These are phyloP conservation scores for Leccinum subgranulosum DNA, from an alignment of 768 basidiomycete species.

Conservation along the genomic window DNA sequence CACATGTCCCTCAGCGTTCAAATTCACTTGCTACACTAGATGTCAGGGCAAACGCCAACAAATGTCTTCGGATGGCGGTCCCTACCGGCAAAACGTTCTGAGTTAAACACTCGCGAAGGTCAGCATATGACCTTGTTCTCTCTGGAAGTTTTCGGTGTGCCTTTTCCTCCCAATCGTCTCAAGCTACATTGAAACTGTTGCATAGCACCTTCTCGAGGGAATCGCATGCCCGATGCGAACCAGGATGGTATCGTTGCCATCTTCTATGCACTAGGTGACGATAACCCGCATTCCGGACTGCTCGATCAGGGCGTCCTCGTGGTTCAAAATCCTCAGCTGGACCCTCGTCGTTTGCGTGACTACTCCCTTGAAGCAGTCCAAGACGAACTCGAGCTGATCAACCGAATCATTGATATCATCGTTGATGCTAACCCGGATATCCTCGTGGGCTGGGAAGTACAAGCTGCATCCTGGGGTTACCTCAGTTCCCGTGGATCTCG, in stretches of 20 bases:
- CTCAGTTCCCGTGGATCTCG: constrained; percentile 60
- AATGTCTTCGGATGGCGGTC: constrained; percentile 68
- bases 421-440: constrained; percentile 86
- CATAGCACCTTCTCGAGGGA: constrained; percentile 57
- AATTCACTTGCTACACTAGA: constrained; percentile 33
- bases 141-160: constrained; percentile 81
- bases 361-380: constrained; percentile 51
- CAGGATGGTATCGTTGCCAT: constrained; percentile 55
- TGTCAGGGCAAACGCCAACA: constrained; percentile 74
- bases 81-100: constrained; percentile 43
- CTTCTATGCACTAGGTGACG: constrained; percentile 68
- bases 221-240: constrained; percentile 62
- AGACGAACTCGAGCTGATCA: constrained; percentile 78
- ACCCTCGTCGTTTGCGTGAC: constrained; percentile 41
- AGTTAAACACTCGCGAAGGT: constrained; percentile 49
- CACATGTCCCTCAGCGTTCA: neutral
- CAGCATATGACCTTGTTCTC: constrained; percentile 78
- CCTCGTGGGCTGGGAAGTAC: constrained; percentile 89
- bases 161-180: neutral
- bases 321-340: constrained; percentile 39
- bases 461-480: constrained; percentile 89
- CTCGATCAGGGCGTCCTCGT: constrained; percentile 52
- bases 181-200: neutral
- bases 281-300: constrained; percentile 27
- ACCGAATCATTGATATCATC: constrained; percentile 70